Evolutionary conservation across 305 asterid species (phyloP).

Genomic region (Rubia balearica): DNA sequence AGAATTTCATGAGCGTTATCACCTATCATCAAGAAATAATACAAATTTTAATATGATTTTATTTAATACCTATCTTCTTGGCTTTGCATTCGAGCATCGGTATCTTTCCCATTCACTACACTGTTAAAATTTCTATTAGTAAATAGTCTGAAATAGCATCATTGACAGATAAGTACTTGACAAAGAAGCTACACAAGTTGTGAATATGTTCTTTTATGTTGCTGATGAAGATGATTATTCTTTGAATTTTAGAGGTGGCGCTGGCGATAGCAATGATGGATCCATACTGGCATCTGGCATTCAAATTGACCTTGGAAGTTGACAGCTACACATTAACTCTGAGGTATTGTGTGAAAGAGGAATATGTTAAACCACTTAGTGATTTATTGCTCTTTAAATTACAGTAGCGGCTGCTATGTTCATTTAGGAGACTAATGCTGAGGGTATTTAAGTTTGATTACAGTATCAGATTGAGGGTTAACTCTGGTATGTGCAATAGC

Average conservation of each 20-base stretch:
- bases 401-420: background rate
- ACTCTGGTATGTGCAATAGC: too few species aligned
- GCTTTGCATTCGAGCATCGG: background rate
- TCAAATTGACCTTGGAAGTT: constrained; percentile 62
- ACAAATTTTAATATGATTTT: background rate
- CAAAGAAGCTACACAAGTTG: constrained; percentile 43
- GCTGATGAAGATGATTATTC: constrained; percentile 79
- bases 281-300: constrained; percentile 60
- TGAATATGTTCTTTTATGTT: constrained; percentile 85
- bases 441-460: too few species aligned
- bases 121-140: background rate
- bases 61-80: background rate
- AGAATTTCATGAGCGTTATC: background rate
- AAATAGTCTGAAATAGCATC: constrained; percentile 10
- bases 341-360: constrained; percentile 41
- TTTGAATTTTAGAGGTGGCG: constrained; percentile 50
- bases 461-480: too few species aligned
- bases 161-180: constrained; percentile 35
- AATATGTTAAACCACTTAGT: background rate
- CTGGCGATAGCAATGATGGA: constrained; percentile 35
- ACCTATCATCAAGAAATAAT: background rate
- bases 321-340: constrained; percentile 79
- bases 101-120: background rate
- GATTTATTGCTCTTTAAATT: background rate
- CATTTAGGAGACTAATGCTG: background rate